A percentile compares a stretch with the other conserved stretches of the same genome.
Conservation (phyloP, 164 flowering plant genomes). For the Magnolia sinica region DNA sequence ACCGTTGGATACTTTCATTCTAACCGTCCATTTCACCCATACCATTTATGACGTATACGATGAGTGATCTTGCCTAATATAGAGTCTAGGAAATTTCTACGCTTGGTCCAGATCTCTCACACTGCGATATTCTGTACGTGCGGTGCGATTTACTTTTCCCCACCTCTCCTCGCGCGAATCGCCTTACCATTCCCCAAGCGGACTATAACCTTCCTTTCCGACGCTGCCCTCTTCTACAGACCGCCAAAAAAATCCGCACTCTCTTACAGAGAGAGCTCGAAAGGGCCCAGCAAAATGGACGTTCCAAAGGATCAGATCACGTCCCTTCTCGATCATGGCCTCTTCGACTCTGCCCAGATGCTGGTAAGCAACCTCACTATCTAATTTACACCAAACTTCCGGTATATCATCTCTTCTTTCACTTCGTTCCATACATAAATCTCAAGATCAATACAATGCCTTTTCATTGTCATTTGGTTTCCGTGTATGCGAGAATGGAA, state of each 20-base stretch:
- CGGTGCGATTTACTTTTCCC: neutral
- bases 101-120: too few relatives aligned
- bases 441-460: neutral
- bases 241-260: neutral
- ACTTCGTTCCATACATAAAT: neutral
- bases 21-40: too few relatives aligned
- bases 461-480: neutral
- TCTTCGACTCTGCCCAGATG: conserved; percentile 66
- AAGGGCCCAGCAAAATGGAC: conserved; percentile 42
- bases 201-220: neutral
- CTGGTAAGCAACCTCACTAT: conserved; percentile 40
- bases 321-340: conserved; percentile 71
- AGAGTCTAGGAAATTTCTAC: too few relatives aligned
- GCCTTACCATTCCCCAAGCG: neutral
- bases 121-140: too few relatives aligned
- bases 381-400: neutral
- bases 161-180: neutral
- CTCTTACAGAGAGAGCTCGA: neutral
- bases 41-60: too few relatives aligned
- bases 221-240: neutral
- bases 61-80: too few relatives aligned
- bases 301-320: conserved; percentile 75
- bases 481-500: neutral
- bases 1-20: too few relatives aligned
- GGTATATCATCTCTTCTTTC: neutral